These are phyloP conservation scores for Cystofilobasidium macerans DNA, from an alignment of 768 basidiomycete species.

Conservation along the genomic window DNA sequence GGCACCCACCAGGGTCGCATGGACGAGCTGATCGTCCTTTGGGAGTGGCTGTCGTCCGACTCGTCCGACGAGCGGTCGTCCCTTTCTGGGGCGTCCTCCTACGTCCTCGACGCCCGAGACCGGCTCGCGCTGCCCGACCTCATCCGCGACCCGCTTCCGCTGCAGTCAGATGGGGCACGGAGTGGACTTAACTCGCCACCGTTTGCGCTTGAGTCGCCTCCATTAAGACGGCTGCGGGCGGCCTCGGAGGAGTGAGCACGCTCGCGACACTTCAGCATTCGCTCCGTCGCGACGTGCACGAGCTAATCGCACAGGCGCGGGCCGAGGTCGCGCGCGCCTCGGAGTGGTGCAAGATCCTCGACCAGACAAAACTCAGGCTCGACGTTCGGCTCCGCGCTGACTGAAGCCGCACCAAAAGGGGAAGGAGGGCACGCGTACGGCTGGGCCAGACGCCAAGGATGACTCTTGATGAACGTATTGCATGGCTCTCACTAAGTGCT, in stretches of 20 bases:
- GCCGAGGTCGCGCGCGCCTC: conserved; percentile 3
- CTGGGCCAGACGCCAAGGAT: too few relatives aligned
- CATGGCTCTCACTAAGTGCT: too few relatives aligned
- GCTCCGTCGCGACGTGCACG: conserved; percentile 8
- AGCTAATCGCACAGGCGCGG: neutral
- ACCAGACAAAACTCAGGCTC: neutral
- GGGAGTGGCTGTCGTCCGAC: conserved; percentile 12
- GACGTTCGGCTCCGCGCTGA: conserved; percentile 4
- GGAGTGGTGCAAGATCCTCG: conserved; percentile 3
- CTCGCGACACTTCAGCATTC: neutral
- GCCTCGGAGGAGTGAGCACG: neutral
- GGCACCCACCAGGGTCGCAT: neutral
- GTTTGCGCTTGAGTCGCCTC: neutral
- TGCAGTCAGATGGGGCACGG: neutral
- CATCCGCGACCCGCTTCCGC: conserved; percentile 9
- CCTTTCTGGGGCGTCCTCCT: neutral
- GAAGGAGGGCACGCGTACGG: too few relatives aligned
- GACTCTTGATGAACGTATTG: too few relatives aligned
- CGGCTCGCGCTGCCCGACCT: conserved; percentile 4
- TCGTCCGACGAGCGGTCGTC: neutral
- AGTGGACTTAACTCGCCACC: too few relatives aligned
- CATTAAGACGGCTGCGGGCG: neutral
- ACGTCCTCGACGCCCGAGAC: conserved; percentile 9
- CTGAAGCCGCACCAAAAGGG: too few relatives aligned
- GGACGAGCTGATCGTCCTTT: conserved; percentile 12